These are phyloP conservation scores for Hymenochaete sp. DNA, from an alignment of 1,284 basidiomycete species.

Conservation along the genomic window DNA sequence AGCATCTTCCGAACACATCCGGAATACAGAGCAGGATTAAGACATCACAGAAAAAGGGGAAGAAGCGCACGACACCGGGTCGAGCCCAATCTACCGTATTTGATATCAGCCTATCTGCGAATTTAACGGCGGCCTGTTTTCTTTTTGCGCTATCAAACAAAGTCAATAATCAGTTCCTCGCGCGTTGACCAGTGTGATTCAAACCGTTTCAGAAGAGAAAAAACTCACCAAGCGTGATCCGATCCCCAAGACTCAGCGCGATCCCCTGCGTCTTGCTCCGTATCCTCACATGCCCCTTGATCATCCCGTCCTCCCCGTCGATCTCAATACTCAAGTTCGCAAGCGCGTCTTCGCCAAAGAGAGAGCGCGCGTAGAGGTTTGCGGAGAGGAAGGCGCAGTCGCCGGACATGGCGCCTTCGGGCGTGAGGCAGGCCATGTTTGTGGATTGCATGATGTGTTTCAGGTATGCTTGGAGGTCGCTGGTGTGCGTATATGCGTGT, in stretches of 20 bases:
- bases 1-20: too few relatives aligned
- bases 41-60: background rate
- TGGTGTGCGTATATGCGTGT: too few relatives aligned
- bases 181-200: background rate
- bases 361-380: slow-evolving; percentile 85
- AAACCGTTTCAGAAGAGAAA: background rate
- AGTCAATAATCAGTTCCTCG: background rate
- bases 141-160: slow-evolving; percentile 49
- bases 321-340: slow-evolving; percentile 95
- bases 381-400: slow-evolving; percentile 92
- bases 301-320: slow-evolving; percentile 71
- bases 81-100: too few relatives aligned
- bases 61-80: slow-evolving; percentile 2
- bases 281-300: slow-evolving; percentile 88
- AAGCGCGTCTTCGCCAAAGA: slow-evolving; percentile 96
- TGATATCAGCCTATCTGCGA: too few relatives aligned
- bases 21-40: slow-evolving; percentile 1
- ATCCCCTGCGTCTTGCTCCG: slow-evolving; percentile 94
- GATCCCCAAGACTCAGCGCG: slow-evolving; percentile 86
- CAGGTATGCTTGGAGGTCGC: slow-evolving; percentile 77
- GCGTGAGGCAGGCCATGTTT: slow-evolving; percentile 95
- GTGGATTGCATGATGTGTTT: slow-evolving; percentile 87
- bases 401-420: slow-evolving; percentile 83
- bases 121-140: slow-evolving; percentile 41
- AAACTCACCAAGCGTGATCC: slow-evolving; percentile 76